Conservation (phyloP, 1,284 basidiomycete genomes). For the Cutaneotrichosporon spelunceum region DNA sequence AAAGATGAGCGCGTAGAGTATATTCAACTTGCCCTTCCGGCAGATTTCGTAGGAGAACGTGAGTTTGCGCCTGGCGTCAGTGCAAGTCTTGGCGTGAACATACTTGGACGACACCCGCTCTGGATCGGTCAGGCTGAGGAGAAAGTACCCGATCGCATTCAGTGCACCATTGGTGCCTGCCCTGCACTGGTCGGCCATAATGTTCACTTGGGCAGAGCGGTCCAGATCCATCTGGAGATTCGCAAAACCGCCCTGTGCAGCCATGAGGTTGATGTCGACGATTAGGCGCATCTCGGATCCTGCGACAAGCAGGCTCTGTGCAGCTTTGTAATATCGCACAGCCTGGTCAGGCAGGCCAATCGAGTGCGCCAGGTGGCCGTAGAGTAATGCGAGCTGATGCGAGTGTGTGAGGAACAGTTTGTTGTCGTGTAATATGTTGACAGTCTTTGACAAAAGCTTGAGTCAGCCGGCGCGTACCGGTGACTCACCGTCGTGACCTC, state of each 20-base stretch:
- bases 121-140: constrained; percentile 35
- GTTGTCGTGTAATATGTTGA: constrained; percentile 22
- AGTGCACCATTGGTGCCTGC: constrained; percentile 35
- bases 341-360: constrained; percentile 31
- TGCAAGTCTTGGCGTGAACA: constrained; percentile 14
- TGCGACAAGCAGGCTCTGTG: constrained; percentile 23
- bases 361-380: constrained; percentile 39
- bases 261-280: constrained; percentile 34
- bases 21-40: constrained; percentile 31
- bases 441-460: constrained; percentile 25
- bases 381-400: constrained; percentile 38
- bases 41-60: constrained; percentile 35
- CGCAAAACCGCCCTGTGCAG: constrained; percentile 24
- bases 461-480: neutral
- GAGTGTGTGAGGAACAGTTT: constrained; percentile 28
- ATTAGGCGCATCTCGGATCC: constrained; percentile 41
- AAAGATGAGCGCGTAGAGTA: constrained; percentile 40
- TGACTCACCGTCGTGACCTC: constrained; percentile 30
- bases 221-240: constrained; percentile 15
- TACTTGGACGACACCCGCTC: constrained; percentile 41
- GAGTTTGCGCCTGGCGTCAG: constrained; percentile 35
- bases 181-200: constrained; percentile 34
- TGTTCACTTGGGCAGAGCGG: constrained; percentile 11
- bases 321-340: constrained; percentile 35
- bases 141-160: constrained; percentile 31